Conservation (phyloP, 2,329 filamentous ascomycete species). For the Aspergillaceae sp. region DNA sequence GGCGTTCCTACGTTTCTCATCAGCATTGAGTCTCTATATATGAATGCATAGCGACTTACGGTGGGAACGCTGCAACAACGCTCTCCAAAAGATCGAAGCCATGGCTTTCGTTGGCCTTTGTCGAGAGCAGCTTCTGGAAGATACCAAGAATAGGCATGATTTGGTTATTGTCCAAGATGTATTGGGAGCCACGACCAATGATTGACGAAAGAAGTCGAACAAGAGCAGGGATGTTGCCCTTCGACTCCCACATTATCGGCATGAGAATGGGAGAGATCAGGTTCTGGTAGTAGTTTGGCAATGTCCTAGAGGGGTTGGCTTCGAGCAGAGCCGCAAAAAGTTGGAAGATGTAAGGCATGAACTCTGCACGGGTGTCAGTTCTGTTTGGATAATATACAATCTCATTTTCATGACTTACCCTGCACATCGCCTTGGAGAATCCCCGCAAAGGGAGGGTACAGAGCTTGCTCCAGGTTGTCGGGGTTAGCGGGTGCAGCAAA, state of each 20-base stretch:
- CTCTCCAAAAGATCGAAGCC: conserved; percentile 86
- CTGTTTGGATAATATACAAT: not conserved
- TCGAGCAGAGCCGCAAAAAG: conserved; percentile 86
- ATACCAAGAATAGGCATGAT: conserved; percentile 85
- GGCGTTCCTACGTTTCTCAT: conserved; percentile 40
- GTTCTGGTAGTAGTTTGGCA: conserved; percentile 72
- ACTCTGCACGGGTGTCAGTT: conserved; percentile 52
- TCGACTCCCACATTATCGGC: conserved; percentile 80
- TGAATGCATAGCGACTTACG: conserved; percentile 42
- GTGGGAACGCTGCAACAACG: conserved; percentile 63
- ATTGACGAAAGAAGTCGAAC: conserved; percentile 77
- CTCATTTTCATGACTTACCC: conserved; percentile 39
- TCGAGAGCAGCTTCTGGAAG: conserved; percentile 79
- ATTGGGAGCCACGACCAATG: conserved; percentile 64
- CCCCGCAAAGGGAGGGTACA: conserved; percentile 75
- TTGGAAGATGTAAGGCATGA: conserved; percentile 94
- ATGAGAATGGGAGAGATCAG: conserved; percentile 70
- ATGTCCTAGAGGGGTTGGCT: conserved; percentile 65
- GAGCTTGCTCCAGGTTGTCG: conserved; percentile 64
- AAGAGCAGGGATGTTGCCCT: conserved; percentile 86
- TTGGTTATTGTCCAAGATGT: conserved; percentile 70
- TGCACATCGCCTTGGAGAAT: conserved; percentile 76
- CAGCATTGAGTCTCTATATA: not conserved
- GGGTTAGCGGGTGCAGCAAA: conserved; percentile 62
- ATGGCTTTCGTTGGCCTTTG: conserved; percentile 75